Base-by-base conservation (phyloP, 495 filamentous ascomycete genomes). In the Filosporella fistucella region DNA sequence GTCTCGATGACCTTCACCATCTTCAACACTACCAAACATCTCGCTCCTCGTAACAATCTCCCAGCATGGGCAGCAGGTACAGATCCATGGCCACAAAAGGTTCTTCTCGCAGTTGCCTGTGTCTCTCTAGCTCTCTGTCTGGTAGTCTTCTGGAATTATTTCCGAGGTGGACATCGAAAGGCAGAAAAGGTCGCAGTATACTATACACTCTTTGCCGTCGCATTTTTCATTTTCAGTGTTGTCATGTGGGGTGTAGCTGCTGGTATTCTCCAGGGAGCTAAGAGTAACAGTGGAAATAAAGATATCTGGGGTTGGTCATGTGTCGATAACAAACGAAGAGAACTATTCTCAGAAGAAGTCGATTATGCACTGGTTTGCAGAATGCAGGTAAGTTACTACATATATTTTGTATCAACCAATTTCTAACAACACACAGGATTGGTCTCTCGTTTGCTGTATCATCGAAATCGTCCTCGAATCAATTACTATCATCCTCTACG, bases 271-370 rank as follows among this genome's bases (percentile, higher is more conserved):
- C 84, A 96, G 61, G 76, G 81, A 57, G 80, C 78, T 28, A 85
- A 86, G 59, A 70, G 76, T 52, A 83, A 79, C 60, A 84, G 82
- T 55, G 68, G 79, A 30, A 84, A 81, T 47, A 75, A 96, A 58
- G 93, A 97, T 62, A 74, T 99, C 58, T 99, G 93, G 93, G 91
- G 90, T 22, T 99, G 93, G 93, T 76, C 88, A 3, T 99, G 93
- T 61, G 86, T 88, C 22, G 76, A 95, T 51, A 97, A 96, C 62
- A 83, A 78, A 38, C 80, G 93, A 41, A 65, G 81, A 30, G 63
- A 86, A 47, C 65, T 94, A 18, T 96, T 89, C 63, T 62, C 78
- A 47, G 66, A 89, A 20, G 80, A 88, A 41, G 76, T 99, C 49
- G 77, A 90, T 65, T 99, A 96, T 67, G 78, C 77, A 37, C 81